phyloP scores from a whole-genome alignment of 352 stramenopile species.

The Phytophthora megakarya region DNA sequence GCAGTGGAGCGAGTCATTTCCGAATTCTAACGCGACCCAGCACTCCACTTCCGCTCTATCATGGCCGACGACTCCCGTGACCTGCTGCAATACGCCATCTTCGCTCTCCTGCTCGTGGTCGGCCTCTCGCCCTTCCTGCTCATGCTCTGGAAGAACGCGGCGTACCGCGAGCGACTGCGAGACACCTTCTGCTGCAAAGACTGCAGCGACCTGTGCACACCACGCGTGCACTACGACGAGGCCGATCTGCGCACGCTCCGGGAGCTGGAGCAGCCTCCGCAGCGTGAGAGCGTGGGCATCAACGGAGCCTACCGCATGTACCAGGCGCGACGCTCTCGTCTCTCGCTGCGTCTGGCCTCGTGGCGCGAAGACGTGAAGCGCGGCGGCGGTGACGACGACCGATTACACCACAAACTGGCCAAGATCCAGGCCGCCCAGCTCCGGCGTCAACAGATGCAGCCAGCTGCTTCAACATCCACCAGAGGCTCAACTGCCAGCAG shows the following conservation, averaged over 20 bases:
- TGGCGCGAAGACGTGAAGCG: conserved; percentile 73
- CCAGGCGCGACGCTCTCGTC: conserved; percentile 48
- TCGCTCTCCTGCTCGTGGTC: conserved; percentile 50
- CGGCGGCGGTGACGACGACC: conserved; percentile 40
- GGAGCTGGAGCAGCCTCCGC: conserved; percentile 54
- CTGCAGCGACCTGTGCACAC: conserved; percentile 31
- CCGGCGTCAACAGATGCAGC: conserved; percentile 22
- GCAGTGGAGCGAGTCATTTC: conserved; percentile 21
- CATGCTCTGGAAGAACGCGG: conserved; percentile 52
- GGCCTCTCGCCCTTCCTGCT: conserved; percentile 48
- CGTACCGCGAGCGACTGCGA: conserved; percentile 42
- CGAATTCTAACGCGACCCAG: conserved; percentile 24
- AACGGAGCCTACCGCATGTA: conserved; percentile 64
- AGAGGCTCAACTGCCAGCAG: background rate
- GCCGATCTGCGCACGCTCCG: conserved; percentile 56
- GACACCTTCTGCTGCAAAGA: conserved; percentile 45
- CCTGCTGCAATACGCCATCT: conserved; percentile 54
- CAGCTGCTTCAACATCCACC: background rate
- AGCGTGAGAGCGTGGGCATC: conserved; percentile 49
- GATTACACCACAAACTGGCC: conserved; percentile 57
- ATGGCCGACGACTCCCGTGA: conserved; percentile 40
- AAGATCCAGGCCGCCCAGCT: conserved; percentile 45
- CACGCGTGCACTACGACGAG: conserved; percentile 56
- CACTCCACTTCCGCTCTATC: no score
- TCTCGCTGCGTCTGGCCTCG: conserved; percentile 56